These are phyloP conservation scores for Termitomyces bulborhizus DNA, from an alignment of 768 basidiomycete species.

Conservation along the genomic window DNA sequence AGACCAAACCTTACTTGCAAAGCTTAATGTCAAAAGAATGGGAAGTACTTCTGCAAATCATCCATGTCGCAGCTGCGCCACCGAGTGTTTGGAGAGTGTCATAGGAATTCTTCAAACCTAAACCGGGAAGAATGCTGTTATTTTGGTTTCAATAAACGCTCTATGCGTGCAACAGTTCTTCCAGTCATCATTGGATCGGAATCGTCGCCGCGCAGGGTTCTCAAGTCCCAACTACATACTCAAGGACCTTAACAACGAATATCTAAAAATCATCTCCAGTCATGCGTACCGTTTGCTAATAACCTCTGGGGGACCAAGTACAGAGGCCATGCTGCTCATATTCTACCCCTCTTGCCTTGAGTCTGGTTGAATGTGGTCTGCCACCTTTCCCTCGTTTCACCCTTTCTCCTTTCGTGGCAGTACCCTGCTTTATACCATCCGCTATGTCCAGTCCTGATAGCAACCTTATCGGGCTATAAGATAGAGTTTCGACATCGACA, in stretches of 20 bases:
- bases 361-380: conserved; percentile 4
- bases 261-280: too few species aligned
- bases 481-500: too few species aligned
- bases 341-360: neutral
- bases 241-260: neutral
- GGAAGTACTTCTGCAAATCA: too few species aligned
- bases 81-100: too few species aligned
- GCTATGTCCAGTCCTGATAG: neutral
- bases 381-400: conserved; percentile 6
- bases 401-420: neutral
- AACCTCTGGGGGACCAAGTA: conserved; percentile 1
- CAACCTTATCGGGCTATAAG: neutral
- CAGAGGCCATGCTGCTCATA: conserved; percentile 5
- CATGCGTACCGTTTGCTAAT: too few species aligned
- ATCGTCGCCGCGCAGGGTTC: conserved; percentile 2
- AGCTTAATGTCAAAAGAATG: too few species aligned
- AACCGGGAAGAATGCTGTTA: conserved; percentile 4
- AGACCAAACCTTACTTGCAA: too few species aligned
- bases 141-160: neutral
- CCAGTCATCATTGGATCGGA: conserved; percentile 7
- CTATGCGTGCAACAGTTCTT: neutral
- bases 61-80: too few species aligned
- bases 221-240: neutral
- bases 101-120: neutral
- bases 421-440: neutral